Conservation (phyloP, 2,329 filamentous ascomycete species). For the Nakataea oryzae region DNA sequence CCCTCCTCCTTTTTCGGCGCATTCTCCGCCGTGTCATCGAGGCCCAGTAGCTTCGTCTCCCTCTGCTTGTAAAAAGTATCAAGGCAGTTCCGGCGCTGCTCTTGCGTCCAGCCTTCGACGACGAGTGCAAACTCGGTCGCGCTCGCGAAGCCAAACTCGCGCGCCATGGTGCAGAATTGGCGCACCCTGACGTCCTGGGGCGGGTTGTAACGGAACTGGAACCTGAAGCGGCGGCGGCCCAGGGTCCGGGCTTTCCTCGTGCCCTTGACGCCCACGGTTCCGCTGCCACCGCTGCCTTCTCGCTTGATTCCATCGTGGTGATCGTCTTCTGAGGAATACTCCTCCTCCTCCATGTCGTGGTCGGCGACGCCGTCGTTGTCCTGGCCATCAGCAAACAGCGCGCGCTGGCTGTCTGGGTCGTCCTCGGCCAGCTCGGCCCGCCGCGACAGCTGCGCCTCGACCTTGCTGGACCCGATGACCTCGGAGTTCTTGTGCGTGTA, state of each 20-base stretch:
- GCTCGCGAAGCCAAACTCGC: conserved; percentile 63
- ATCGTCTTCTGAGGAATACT: background rate
- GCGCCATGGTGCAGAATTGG: conserved; percentile 88
- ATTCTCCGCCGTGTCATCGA: conserved; percentile 12
- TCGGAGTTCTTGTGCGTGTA: conserved; percentile 97
- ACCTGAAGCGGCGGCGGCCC: conserved; percentile 12
- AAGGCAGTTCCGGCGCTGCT: conserved; percentile 65
- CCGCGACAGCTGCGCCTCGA: conserved; percentile 77
- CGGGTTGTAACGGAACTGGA: conserved; percentile 54
- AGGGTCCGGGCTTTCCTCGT: conserved; percentile 2
- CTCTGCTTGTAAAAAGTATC: conserved; percentile 70
- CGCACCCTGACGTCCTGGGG: conserved; percentile 62
- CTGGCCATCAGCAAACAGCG: conserved; percentile 47
- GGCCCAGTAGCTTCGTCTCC: conserved; percentile 35
- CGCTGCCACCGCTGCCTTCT: background rate
- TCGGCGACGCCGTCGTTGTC: conserved; percentile 20
- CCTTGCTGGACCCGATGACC: conserved; percentile 81
- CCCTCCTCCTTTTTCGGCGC: conserved; percentile 8
- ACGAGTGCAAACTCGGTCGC: conserved; percentile 79
- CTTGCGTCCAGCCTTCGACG: conserved; percentile 85
- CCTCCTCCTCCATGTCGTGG: conserved; percentile 4
- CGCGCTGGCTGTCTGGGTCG: conserved; percentile 30
- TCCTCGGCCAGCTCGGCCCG: conserved; percentile 45
- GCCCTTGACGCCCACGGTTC: background rate
- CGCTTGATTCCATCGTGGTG: background rate